These are phyloP conservation scores for Phytophthora hibernalis DNA, from an alignment of 352 stramenopile species.

Conservation along the genomic window DNA sequence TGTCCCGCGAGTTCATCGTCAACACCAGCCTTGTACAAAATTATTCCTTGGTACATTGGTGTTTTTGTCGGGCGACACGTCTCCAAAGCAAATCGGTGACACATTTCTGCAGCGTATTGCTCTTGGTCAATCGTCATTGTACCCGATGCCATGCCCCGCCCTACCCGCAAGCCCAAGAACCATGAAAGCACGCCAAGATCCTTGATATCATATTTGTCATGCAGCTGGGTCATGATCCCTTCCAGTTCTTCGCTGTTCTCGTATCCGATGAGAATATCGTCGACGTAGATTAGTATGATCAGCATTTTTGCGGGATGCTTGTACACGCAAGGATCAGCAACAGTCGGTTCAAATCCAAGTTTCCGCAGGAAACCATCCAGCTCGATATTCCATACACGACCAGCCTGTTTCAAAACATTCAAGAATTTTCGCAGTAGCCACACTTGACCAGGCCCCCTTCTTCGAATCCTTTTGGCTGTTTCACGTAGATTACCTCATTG, in stretches of 20 bases:
- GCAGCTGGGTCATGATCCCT: background rate
- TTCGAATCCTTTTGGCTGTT: slow-evolving; percentile 6
- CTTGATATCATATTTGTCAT: slow-evolving; percentile 16
- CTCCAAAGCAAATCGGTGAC: background rate
- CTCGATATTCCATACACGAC: slow-evolving; percentile 6
- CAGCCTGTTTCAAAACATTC: slow-evolving; percentile 11
- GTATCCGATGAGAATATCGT: no score
- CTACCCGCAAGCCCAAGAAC: slow-evolving; percentile 10
- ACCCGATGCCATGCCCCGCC: background rate
- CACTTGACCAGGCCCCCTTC: slow-evolving; percentile 7
- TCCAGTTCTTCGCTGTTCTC: background rate
- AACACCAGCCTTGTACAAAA: background rate
- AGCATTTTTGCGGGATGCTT: background rate
- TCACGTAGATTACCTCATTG: background rate
- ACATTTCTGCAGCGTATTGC: slow-evolving; percentile 1
- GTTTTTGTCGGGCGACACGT: background rate
- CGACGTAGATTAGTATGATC: slow-evolving; percentile 11
- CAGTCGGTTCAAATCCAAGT: background rate
- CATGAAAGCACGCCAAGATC: slow-evolving; percentile 1
- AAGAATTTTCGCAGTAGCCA: slow-evolving; percentile 8
- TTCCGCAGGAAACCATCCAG: background rate
- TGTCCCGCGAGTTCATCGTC: background rate
- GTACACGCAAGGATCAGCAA: slow-evolving; percentile 6
- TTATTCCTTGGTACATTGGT: slow-evolving; percentile 5
- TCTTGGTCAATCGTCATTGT: slow-evolving; percentile 7